Conservation (phyloP, 805 yeast genomes). For the Pichia scutulata region DNA sequence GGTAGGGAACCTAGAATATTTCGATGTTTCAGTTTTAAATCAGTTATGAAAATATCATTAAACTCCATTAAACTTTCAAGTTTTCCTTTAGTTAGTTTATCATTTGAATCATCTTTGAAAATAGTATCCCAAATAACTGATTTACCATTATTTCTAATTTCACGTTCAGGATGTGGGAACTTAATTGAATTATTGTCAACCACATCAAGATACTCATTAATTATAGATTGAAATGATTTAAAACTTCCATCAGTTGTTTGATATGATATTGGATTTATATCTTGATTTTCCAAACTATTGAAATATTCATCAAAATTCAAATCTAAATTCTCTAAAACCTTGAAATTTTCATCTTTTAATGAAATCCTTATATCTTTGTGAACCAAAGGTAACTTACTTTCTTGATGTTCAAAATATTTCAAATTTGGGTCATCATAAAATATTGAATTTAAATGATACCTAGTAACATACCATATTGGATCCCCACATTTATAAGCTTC, state of each 20-base stretch:
- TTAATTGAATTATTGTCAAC: slow-evolving; percentile 8
- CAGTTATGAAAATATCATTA: slow-evolving; percentile 34
- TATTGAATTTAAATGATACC: background rate
- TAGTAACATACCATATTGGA: slow-evolving; percentile 11
- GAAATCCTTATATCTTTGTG: slow-evolving; percentile 6
- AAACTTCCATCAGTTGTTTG: background rate
- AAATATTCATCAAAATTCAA: slow-evolving; percentile 6
- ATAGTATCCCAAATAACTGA: slow-evolving; percentile 19
- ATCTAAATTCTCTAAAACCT: slow-evolving; percentile 6
- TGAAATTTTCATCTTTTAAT: slow-evolving; percentile 10
- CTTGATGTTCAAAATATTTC: background rate
- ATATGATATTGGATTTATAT: background rate
- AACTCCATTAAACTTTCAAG: slow-evolving; percentile 18
- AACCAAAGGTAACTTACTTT: background rate
- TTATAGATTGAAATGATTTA: slow-evolving; percentile 8
- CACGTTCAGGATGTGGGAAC: slow-evolving; percentile 17
- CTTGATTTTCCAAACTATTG: background rate
- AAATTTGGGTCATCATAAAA: background rate
- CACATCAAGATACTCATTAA: slow-evolving; percentile 9
- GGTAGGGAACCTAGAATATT: slow-evolving; percentile 42
- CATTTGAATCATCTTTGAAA: slow-evolving; percentile 13
- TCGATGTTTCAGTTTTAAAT: slow-evolving; percentile 41
- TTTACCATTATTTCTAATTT: slow-evolving; percentile 14
- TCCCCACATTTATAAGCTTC: background rate
- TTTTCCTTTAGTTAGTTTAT: slow-evolving; percentile 7